These are phyloP conservation scores for Phylloporus sp. DNA, from an alignment of 768 basidiomycete genomes.

Conservation along the genomic window DNA sequence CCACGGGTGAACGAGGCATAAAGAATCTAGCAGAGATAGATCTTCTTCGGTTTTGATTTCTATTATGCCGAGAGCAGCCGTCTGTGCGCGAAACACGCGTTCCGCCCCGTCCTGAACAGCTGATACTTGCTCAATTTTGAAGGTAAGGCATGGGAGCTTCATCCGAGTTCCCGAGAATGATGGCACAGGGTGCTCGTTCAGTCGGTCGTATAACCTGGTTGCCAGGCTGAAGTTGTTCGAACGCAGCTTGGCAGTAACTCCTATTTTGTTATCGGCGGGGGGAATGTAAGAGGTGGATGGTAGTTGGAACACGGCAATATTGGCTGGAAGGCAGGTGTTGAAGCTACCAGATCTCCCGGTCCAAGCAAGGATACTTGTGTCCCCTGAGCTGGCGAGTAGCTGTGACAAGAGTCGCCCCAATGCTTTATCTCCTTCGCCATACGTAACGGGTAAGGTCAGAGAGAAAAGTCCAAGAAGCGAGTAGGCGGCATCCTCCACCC, in stretches of 20 bases:
- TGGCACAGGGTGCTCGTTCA: not conserved
- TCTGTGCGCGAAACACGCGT: not conserved
- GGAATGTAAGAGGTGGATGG: not conserved
- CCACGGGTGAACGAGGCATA: not conserved
- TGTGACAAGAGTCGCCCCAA: conserved; percentile 2
- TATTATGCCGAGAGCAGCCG: not conserved
- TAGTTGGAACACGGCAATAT: not conserved
- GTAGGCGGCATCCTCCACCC: too few relatives aligned
- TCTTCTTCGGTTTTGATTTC: not conserved
- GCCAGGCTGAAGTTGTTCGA: too few relatives aligned
- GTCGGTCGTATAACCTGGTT: not conserved
- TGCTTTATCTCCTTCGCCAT: conserved; percentile 5
- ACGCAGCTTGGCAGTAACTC: too few relatives aligned
- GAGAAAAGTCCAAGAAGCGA: not conserved
- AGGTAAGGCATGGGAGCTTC: not conserved
- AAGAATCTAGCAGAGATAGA: not conserved
- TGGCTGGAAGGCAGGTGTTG: conserved; percentile 3
- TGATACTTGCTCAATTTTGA: not conserved
- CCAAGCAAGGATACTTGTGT: conserved; percentile 7
- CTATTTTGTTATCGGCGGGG: not conserved
- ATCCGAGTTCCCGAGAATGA: not conserved
- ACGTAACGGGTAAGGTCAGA: not conserved
- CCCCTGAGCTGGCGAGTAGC: conserved; percentile 1
- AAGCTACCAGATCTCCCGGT: conserved; percentile 1
- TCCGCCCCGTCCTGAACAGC: not conserved